Percentiles rank a stretch among this genome's conserved stretches.
Conservation (phyloP, 257 asterid genomes). For the Scutellaria minor region DNA sequence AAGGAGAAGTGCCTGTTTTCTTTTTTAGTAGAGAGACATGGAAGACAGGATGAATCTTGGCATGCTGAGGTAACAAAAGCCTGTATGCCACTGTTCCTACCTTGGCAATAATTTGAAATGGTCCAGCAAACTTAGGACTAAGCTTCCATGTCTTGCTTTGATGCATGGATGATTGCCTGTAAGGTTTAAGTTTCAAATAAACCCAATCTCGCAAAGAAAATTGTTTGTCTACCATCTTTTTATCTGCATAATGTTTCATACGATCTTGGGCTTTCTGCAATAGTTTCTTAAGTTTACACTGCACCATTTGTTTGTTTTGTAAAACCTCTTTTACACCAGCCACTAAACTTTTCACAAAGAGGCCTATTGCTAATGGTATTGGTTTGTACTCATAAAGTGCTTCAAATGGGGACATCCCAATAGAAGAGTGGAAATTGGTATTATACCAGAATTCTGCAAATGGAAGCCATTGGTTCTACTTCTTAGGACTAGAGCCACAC, state of each 20-base stretch:
- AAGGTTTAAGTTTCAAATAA: neutral
- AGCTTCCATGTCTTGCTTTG: neutral
- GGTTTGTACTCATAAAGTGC: conserved; percentile 2
- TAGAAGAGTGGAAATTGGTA: neutral
- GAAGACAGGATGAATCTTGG: conserved; percentile 23
- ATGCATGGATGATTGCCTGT: neutral
- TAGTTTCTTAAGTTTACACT: neutral
- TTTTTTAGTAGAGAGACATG: neutral
- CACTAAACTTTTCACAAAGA: neutral
- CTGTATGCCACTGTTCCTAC: neutral
- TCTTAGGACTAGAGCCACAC: no score
- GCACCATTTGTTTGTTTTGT: neutral
- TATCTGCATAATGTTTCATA: conserved; percentile 1
- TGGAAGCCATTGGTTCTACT: no score
- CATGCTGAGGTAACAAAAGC: neutral
- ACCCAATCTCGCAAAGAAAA: conserved; percentile 19
- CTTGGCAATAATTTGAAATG: neutral
- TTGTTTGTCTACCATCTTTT: neutral
- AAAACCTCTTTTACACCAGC: neutral
- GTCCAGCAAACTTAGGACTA: neutral
- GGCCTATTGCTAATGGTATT: no score
- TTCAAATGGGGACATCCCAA: neutral
- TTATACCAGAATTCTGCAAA: no score
- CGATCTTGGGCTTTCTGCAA: neutral
- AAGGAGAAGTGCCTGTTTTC: accelerated